phyloP scores from a whole-genome alignment of 2,329 filamentous ascomycete genomes.

The Colletotrichum scovillei region DNA sequence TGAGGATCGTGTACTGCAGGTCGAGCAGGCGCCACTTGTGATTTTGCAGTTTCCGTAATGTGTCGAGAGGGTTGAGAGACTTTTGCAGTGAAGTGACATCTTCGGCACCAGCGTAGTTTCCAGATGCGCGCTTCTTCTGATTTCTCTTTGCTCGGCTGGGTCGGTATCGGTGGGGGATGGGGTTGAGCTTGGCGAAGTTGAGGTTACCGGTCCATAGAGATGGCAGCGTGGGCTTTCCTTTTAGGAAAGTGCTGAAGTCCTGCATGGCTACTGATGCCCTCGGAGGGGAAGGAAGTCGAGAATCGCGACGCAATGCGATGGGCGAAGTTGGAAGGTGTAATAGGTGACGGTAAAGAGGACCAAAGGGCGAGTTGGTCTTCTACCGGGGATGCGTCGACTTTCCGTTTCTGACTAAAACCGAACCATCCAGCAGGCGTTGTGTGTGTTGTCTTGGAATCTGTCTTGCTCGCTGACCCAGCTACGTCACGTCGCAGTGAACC shows the following conservation, averaged over 20 bases:
- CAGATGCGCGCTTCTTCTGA: conserved; percentile 50
- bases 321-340: conserved; percentile 3
- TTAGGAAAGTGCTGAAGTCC: conserved; percentile 49
- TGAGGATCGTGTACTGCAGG: conserved; percentile 83
- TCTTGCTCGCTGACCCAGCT: conserved; percentile 7
- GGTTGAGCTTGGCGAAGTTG: conserved; percentile 56
- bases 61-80: conserved; percentile 84
- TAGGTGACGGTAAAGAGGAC: conserved; percentile 8
- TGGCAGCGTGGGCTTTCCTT: conserved; percentile 53
- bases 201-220: conserved; percentile 53
- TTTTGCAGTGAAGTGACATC: conserved; percentile 82
- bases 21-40: conserved; percentile 88
- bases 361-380: conserved; percentile 11
- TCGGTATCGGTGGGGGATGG: conserved; percentile 53
- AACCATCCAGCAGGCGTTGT: conserved; percentile 22
- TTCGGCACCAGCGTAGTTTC: conserved; percentile 50
- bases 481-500: conserved; percentile 22
- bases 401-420: conserved; percentile 21
- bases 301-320: neutral
- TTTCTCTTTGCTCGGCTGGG: conserved; percentile 51
- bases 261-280: conserved; percentile 44
- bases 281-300: neutral
- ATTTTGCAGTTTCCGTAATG: conserved; percentile 77
- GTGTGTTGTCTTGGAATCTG: neutral
- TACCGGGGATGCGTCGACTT: conserved; percentile 1